Evolutionary conservation across 1,284 basidiomycete species (phyloP).

Genomic region (Marasmius oreades): DNA sequence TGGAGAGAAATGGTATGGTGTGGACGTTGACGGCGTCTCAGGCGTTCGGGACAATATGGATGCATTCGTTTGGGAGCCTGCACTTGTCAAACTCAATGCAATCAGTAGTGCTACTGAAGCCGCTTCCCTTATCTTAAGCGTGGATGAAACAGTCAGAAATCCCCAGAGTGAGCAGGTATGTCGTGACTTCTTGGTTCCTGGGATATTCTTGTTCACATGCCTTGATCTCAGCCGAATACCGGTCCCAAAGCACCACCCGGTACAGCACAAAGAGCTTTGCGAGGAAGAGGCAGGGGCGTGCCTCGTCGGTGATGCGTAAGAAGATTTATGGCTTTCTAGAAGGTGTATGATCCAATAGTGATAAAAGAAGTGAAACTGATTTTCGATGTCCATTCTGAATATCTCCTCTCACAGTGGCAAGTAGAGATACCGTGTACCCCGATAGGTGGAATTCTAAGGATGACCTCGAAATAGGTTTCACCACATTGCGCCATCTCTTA

Average conservation of each 20-base stretch:
- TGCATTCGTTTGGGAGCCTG: slow-evolving; percentile 98
- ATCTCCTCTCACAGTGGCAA: not conserved
- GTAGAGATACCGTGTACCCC: not conserved
- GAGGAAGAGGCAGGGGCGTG: slow-evolving; percentile 70
- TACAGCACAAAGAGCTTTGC: slow-evolving; percentile 76
- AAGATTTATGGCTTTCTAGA: not conserved
- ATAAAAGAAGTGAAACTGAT: not conserved
- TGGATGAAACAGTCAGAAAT: slow-evolving; percentile 93
- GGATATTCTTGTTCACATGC: slow-evolving; percentile 14
- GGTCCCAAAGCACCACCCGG: slow-evolving; percentile 86
- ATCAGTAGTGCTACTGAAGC: slow-evolving; percentile 95
- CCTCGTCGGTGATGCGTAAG: slow-evolving; percentile 52
- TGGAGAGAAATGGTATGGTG: slow-evolving; percentile 88
- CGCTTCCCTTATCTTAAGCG: slow-evolving; percentile 90
- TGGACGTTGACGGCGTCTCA: slow-evolving; percentile 89
- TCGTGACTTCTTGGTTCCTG: slow-evolving; percentile 16
- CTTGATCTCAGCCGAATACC: slow-evolving; percentile 49
- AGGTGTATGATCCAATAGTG: not conserved
- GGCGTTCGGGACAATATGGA: slow-evolving; percentile 96
- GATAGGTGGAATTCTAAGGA: not conserved
- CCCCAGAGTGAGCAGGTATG: slow-evolving; percentile 87
- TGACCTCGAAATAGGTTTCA: not conserved
- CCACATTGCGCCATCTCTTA: slow-evolving; percentile 9
- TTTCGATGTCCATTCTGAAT: not conserved
- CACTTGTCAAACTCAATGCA: slow-evolving; percentile 93